Evolutionary conservation across 2,329 filamentous ascomycete species (phyloP).

Genomic region (Pseudogymnoascus sp.): DNA sequence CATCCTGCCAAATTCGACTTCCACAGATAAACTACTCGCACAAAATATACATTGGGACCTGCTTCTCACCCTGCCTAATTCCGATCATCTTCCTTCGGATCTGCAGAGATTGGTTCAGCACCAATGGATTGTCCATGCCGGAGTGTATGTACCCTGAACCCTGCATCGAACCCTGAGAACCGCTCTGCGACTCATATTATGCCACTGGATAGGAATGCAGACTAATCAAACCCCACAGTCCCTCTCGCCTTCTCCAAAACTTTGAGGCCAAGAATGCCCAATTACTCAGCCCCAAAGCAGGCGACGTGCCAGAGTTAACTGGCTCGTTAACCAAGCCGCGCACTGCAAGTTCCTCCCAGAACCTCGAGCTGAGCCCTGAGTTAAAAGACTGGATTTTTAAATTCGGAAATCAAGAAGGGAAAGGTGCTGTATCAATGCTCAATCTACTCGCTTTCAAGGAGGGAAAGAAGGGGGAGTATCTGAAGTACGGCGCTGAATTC

Average conservation of each 20-base stretch:
- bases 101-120: conserved; percentile 27
- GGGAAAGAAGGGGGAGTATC: conserved; percentile 47
- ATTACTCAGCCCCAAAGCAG: conserved; percentile 34
- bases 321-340: conserved; percentile 28
- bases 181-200: neutral
- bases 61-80: conserved; percentile 38
- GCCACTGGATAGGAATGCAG: neutral
- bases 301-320: conserved; percentile 34
- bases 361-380: conserved; percentile 48
- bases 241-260: conserved; percentile 35
- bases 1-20: conserved; percentile 40
- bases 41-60: conserved; percentile 38
- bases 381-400: conserved; percentile 44
- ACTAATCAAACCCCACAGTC: conserved; percentile 19
- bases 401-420: conserved; percentile 30
- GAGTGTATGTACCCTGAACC: conserved; percentile 28
- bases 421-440: conserved; percentile 53
- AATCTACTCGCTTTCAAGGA: conserved; percentile 54
- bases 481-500: conserved; percentile 52
- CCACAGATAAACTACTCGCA: conserved; percentile 36
- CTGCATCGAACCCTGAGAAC: neutral
- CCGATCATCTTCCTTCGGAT: conserved; percentile 25
- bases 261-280: conserved; percentile 34
- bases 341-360: conserved; percentile 35
- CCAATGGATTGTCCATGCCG: conserved; percentile 35